Base-by-base conservation (phyloP, 1,284 basidiomycete genomes). In the Golubevia sp. region DNA sequence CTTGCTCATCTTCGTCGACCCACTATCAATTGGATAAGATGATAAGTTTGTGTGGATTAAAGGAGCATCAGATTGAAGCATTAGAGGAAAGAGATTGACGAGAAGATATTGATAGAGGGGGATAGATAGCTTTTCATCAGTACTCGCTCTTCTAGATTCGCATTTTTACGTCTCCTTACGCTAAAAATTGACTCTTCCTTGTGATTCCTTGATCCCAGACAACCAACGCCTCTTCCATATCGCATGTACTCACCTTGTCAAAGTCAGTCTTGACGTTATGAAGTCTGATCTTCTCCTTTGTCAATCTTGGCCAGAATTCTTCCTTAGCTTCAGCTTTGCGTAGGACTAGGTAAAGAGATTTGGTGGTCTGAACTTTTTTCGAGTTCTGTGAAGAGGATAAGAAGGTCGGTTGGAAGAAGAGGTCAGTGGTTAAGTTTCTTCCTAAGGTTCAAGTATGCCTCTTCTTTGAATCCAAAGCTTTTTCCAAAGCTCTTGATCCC, bases 231-330 rank as follows among this genome's bases (percentile, higher is more conserved):
- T n/a, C n/a, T n/a, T n/a, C n/a, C n/a, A 11, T 3, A 34, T 34
- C 30, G 49, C 58, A 20, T 13, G n/a, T 15, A 48, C 49, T 57
- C 26, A 63, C 53, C 62, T 83, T 83, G 69, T 78, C 75, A 54
- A 84, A 84, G 59, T 84, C 83, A 55, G 83, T 84, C 79, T 84
- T 84, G 72, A 84, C 79, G 58, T 81, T 83, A 65, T 82, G 79
- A 56, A 84, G 64, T 48, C 80, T 74, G 23, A 78, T 67, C 77
- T 84, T 84, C 18, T 84, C 79, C 73, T 84, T 84, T 58, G 79
- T 77, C 34, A 84, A 62, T 6, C 83, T 73, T 0, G 83, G 83
- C 83, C 83, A 84, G 75, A 70, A 84, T 59, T 84, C 82, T 13
- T 68, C 65, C 66, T 78, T 56, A 2, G 66, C 58, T 48, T 76